Conservation (phyloP, 352 stramenopile genomes). For the Pythium oligandrum region DNA sequence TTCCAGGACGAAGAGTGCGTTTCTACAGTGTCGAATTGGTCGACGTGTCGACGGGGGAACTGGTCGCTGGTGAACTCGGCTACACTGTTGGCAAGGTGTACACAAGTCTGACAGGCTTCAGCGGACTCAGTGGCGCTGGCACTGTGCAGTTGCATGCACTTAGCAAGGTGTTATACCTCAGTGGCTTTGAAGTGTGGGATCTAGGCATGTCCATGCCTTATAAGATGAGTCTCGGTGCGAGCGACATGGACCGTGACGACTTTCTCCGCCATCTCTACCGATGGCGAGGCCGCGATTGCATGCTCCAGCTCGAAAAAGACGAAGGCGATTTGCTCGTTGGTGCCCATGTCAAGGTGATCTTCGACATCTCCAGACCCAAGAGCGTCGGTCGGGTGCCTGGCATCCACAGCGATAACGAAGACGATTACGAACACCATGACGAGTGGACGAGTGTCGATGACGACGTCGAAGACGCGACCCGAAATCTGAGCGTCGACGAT, state of each 20-base stretch:
- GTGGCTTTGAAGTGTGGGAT: constrained; percentile 83
- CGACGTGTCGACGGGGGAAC: constrained; percentile 59
- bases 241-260: constrained; percentile 58
- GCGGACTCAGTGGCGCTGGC: constrained; percentile 58
- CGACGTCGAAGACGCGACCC: constrained; percentile 13
- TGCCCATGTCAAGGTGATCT: constrained; percentile 45
- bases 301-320: constrained; percentile 42
- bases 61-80: constrained; percentile 90
- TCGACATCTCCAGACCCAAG: constrained; percentile 42
- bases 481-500: constrained; percentile 11
- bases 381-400: constrained; percentile 17
- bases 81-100: constrained; percentile 93
- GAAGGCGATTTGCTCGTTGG: constrained; percentile 31
- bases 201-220: constrained; percentile 89
- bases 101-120: constrained; percentile 86
- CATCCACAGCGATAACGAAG: constrained; percentile 17
- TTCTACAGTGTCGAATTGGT: constrained; percentile 92
- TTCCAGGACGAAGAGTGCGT: constrained; percentile 47
- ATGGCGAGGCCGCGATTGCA: constrained; percentile 42
- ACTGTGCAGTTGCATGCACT: constrained; percentile 84
- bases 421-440: constrained; percentile 3
- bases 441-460: constrained; percentile 5
- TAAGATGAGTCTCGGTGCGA: constrained; percentile 77
- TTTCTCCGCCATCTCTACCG: constrained; percentile 72
- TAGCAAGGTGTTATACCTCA: constrained; percentile 62